Base-by-base conservation (phyloP, 2,329 filamentous ascomycete species). In the Cercospora janseana region DNA sequence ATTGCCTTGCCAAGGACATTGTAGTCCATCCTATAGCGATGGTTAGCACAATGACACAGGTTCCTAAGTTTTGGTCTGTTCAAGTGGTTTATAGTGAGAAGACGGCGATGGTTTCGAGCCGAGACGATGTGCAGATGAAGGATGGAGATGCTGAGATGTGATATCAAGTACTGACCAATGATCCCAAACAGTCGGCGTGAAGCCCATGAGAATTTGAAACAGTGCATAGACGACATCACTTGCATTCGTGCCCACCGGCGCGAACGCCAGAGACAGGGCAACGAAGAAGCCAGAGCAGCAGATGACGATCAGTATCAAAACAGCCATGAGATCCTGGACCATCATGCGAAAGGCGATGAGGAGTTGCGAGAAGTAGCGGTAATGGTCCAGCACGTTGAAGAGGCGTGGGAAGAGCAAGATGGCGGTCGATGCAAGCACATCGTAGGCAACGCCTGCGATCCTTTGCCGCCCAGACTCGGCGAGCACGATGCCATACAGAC, bases 211-310 rank as follows among this genome's bases (percentile, higher is more conserved):
- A 54, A 96, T 86, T 72, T 96, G 91, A 61, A 97, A 95, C 16
- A 96, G 84, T 58, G 86, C 87, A 69, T 92, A 97, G 4, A 88
- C 88, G n/a, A 94, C 83, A 40, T 83, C 83, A 7, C 76, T 76
- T 4, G 87, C 83, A 57, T 86, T 81, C 44, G 87, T 82, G 2
- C 44, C 44, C 5, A 85, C 78, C 56, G 83, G 81, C 3, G 77
- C 79, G 63, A 86, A 86, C 0, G 91, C 91, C 45, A 95, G 74
- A 0, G 88, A 92, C 67, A 97, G 95, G 54, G 94, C 93, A 44
- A 95, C 89, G 61, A 95, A 95, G 71, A 96, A 97, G 16, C 92
- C 92, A 63, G 89, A 95, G 70, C 91, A 96, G 57, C 84, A 82
- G 58, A 96, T 90, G 35, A 94, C 70, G 46, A 95, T 89, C 35